Percentiles rank a stretch among this genome's conserved stretches.
Conservation (phyloP, 805 yeast species). For the Ascoidea tarda region DNA sequence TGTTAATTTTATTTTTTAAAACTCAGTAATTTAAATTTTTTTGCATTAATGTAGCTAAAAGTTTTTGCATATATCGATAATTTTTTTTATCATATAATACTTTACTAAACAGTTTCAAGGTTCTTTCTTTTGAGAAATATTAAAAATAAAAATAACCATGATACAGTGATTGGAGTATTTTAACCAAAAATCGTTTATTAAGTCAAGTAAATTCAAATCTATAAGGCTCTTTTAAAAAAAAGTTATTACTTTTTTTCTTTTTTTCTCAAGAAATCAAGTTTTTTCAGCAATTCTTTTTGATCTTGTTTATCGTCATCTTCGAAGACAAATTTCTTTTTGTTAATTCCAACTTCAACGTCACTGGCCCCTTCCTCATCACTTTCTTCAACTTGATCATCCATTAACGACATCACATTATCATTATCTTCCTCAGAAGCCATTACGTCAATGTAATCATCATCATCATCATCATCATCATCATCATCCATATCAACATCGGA, state of each 20-base stretch:
- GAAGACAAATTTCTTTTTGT: constrained; percentile 1
- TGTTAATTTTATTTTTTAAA: too few relatives aligned
- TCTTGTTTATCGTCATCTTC: constrained; percentile 9
- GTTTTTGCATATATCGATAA: too few relatives aligned
- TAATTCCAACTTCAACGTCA: constrained; percentile 24
- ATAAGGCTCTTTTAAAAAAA: too few relatives aligned
- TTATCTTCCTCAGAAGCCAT: constrained; percentile 10
- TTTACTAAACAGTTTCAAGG: too few relatives aligned
- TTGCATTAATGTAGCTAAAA: too few relatives aligned
- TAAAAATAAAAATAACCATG: too few relatives aligned
- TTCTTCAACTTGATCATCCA: constrained; percentile 25
- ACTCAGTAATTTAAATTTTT: too few relatives aligned
- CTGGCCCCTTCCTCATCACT: constrained; percentile 14
- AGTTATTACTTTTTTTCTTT: not conserved
- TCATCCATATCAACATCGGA: constrained; percentile 21
- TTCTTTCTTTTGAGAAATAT: too few relatives aligned
- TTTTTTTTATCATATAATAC: too few relatives aligned
- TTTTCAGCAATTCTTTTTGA: constrained; percentile 3
- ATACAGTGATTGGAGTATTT: too few relatives aligned
- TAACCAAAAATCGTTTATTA: too few relatives aligned
- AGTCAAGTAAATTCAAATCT: too few relatives aligned
- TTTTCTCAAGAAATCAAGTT: constrained; percentile 3
- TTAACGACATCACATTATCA: constrained; percentile 10
- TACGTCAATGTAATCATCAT: constrained; percentile 8
- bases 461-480: constrained; percentile 20